Evolutionary conservation across 805 yeast genomes (phyloP).

Genomic region (Wickerhamomyces tratensis): DNA sequence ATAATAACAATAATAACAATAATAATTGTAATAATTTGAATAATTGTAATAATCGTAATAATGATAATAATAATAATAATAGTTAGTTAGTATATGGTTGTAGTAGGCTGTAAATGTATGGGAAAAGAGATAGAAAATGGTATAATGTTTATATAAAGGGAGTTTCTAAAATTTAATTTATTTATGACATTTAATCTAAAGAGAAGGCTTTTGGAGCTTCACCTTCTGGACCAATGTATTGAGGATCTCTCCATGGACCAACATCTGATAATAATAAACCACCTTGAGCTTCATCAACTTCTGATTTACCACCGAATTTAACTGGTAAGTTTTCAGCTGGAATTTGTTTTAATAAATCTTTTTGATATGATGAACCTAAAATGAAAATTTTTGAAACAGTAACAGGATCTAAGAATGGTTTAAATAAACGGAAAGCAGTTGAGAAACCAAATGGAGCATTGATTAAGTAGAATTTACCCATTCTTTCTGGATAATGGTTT

Average conservation of each 20-base stretch:
- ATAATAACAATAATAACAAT: no score
- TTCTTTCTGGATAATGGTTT: conserved; percentile 96
- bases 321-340: conserved; percentile 88
- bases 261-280: conserved; percentile 82
- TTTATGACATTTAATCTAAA: conserved; percentile 1
- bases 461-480: conserved; percentile 95
- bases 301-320: conserved; percentile 82
- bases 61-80: no score
- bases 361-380: conserved; percentile 66
- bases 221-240: conserved; percentile 91
- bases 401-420: conserved; percentile 94
- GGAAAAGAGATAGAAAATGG: no score
- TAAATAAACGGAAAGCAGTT: conserved; percentile 83
- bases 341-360: conserved; percentile 82
- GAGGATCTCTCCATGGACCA: conserved; percentile 95
- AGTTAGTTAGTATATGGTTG: no score
- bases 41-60: no score
- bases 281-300: conserved; percentile 55
- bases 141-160: no score
- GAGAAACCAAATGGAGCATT: conserved; percentile 98
- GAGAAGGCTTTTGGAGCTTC: conserved; percentile 64
- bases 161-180: no score
- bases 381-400: conserved; percentile 93
- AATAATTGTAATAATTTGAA: no score
- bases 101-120: no score